Base-by-base conservation (phyloP, 345 rosid species). In the Corchorus capsularis region DNA sequence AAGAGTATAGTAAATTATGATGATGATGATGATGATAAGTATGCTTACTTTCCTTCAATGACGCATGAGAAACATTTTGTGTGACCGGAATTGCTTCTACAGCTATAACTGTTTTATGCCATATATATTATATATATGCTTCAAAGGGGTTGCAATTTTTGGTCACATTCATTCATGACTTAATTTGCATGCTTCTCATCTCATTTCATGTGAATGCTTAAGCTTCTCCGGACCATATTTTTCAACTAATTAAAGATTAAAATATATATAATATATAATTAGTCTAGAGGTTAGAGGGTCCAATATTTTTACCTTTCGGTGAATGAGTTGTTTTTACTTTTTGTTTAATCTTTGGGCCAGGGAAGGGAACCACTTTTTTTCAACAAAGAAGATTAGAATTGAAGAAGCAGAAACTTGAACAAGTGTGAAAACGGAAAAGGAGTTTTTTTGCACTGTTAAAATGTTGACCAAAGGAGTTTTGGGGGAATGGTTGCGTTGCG, bases 1-100 rank as follows among this genome's bases (percentile, higher is more conserved):
- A 20, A 19, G 3, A 20, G 34, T 9, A 56, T 59, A 27, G 27
- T 27, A 27, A 27, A 27, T 27, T 27, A 27, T 27, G 27, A 52
- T 52, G 10, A 54, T 54, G 34, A 54, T 54, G 34, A 56, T 56
- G 60, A 56, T 20, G 14, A 20, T 56, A 8, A 20, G 62, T 9
- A 56, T 59, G 37, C 3, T 22, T 22, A 55, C 8, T 2, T 1
- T 11, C 22, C 35, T 20, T 59, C 63, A 59, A 59, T 13, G 4
- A 59, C 6, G 63, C 63, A 22, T 59, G 65, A 61, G 8, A 32
- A 61, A 61, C 65, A 61, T 32, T 61, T 61, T 61, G 39, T 12
- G 17, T 34, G n/a, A 14, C 41, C 1, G 63, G 8, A 27, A 59
- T 27, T 59, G 35, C 63, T 59, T 22, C 63, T 59, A 59, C 35